Base-by-base conservation (phyloP, 2,329 filamentous ascomycete species). In the Ascochyta rabiei region DNA sequence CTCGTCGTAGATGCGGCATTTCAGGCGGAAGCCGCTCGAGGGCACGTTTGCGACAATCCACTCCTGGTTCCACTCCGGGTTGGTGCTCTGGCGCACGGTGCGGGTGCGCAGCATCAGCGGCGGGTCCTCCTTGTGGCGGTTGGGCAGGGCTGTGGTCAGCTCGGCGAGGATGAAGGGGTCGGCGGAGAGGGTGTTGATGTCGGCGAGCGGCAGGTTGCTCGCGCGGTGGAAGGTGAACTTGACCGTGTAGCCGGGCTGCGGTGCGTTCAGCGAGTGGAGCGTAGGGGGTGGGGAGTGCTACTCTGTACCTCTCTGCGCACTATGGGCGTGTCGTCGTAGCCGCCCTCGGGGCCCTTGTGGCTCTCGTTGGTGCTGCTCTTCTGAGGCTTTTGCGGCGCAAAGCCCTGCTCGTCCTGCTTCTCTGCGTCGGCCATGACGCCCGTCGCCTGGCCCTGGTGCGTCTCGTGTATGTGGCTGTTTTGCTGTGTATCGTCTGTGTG, bases 1-100 rank as follows among this genome's bases (percentile, higher is more conserved):
- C 73, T 98, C 93, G 68, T 98, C 93, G 75, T 93, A 96, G 16
- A 98, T 77, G 48, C 90, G 84, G 57, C 90, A 91, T 72, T 96
- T 96, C 63, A 98, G 82, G 52, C 82, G 84, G 77, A 96, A 96
- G 4, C 93, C 93, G 0, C 84, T 85, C 0, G 87, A 80, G 0
- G 93, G 93, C 2, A 97, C 83, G 63, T 96, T 96, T 57, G 90
- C 91, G 21, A 98, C 88, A 19, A 91, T 82, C 93, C 93, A 98
- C 56, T 91, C 84, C 33, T 88, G 85, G 42, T 96, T 83, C 93
- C 93, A 98, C 42, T 79, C 81, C 0, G 93, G 93, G 64, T 93
- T 84, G 1, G 86, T 88, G 35, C 83, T 87, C 61, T 83, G 84
- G 53, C 89, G 85, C 30, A 93, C 76, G 0, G 93, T 97, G 0